phyloP scores from a whole-genome alignment of 2,329 filamentous ascomycete species.

The Hypoxylon sp. region DNA sequence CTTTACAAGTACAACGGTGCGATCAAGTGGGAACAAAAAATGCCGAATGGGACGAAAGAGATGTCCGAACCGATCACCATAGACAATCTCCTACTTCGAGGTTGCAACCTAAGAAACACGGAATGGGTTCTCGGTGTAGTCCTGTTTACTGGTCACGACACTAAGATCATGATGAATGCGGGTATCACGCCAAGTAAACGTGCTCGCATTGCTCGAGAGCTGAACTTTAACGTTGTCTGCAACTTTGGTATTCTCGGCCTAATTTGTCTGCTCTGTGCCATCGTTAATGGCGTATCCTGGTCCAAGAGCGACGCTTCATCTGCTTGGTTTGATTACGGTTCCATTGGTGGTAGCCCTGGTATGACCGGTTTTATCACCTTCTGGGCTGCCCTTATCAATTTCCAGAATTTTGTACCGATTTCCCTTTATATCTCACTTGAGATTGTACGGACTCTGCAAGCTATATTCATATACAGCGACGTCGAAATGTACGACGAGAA shows the following conservation, averaged over 20 bases:
- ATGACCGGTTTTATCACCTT: constrained; percentile 96
- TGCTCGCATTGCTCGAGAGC: constrained; percentile 88
- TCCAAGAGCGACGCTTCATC: constrained; percentile 80
- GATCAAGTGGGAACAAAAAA: constrained; percentile 85
- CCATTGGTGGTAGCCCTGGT: constrained; percentile 80
- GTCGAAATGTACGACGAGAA: constrained; percentile 97
- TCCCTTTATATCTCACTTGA: constrained; percentile 98
- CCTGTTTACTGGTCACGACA: constrained; percentile 94
- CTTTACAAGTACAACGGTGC: constrained; percentile 95
- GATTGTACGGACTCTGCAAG: constrained; percentile 93
- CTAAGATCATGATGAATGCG: constrained; percentile 99
- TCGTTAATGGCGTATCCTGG: constrained; percentile 90
- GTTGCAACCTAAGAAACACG: constrained; percentile 93
- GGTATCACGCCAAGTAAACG: constrained; percentile 96
- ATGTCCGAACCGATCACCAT: constrained; percentile 96
- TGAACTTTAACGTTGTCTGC: constrained; percentile 98
- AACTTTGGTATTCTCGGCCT: constrained; percentile 91
- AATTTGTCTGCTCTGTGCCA: constrained; percentile 89
- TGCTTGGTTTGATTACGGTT: constrained; percentile 86
- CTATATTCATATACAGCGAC: constrained; percentile 98
- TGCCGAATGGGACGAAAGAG: constrained; percentile 74
- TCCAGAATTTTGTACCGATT: constrained; percentile 98
- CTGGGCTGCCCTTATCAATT: constrained; percentile 93
- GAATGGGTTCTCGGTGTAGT: constrained; percentile 96
- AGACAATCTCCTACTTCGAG: constrained; percentile 94